These are phyloP conservation scores for Neocucurbitaria cava DNA, from an alignment of 2,329 filamentous ascomycete genomes.

Conservation along the genomic window DNA sequence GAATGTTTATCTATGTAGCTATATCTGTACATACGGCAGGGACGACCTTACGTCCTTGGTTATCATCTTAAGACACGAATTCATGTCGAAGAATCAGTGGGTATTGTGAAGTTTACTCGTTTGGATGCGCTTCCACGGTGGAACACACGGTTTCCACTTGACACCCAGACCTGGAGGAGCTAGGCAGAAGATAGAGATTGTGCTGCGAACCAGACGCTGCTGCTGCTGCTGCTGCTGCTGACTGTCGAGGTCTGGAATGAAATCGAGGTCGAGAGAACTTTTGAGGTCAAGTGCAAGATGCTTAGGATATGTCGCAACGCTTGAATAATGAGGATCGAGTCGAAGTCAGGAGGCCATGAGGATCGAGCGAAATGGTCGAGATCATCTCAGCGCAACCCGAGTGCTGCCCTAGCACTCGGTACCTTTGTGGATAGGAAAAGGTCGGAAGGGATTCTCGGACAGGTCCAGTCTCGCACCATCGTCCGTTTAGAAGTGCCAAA, in stretches of 20 bases:
- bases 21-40: not conserved
- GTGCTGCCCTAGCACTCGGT: not conserved
- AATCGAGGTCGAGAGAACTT: not conserved
- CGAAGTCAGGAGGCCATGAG: not conserved
- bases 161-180: not conserved
- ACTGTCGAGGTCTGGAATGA: constrained; percentile 6
- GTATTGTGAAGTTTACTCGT: not conserved
- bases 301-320: not conserved
- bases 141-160: constrained; percentile 9
- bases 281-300: not conserved
- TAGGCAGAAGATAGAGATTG: not conserved
- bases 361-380: not conserved
- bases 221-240: too few relatives aligned
- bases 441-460: not conserved
- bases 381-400: not conserved
- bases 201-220: constrained; percentile 13
- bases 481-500: not conserved
- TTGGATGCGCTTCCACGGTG: constrained; percentile 2
- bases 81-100: not conserved
- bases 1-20: not conserved
- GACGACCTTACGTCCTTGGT: not conserved
- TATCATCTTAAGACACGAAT: not conserved
- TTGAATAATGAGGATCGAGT: not conserved
- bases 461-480: not conserved
- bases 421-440: not conserved